Evolutionary conservation across 352 stramenopile species (phyloP), one percentile per base, ranked within the genome.

Genomic region (Phytophthora agathidicida): DNA sequence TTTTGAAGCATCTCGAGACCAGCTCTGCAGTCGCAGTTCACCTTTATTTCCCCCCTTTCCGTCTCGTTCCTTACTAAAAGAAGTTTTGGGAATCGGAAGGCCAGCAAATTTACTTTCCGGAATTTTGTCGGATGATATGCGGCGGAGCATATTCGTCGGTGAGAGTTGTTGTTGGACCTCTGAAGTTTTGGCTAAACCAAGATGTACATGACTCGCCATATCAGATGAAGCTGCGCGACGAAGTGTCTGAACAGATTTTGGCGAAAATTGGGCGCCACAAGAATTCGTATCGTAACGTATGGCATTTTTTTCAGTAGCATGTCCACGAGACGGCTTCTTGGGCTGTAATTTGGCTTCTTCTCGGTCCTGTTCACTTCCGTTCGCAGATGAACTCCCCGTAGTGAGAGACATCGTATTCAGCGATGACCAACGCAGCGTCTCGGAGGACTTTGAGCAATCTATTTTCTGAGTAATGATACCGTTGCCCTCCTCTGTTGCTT

Each of bases 1-100:
- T 28, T 67, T 63, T 19, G 43, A 24, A 9, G 51, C 42, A 42
- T 41, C 59, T 48, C 59, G 59, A 46, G 42, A 13, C 59, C 59
- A 68, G 13, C 44, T 68, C 17, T 58, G 38, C 16, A 28, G 26
- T 33, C 33, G 39, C 28, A 31, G 24, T 11, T 43, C 31, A 3
- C 26, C 20, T 32, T 23, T 23, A 3, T 31, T 42, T 3, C 17
- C 42, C n/a, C 30, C 13, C 24, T 51, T 13, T 7, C 19, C 1
- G 8, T 11, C 19, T 9, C 23, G 23, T 16, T 22, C 45, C 23
- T n/a, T 13, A 30, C 5, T 51, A 8, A 20, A 8, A 35, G n/a
- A n/a, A n/a, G n/a, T n/a, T n/a, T n/a, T n/a, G n/a, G n/a, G n/a
- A n/a, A n/a, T n/a, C n/a, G n/a, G n/a, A n/a, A n/a, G n/a, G n/a